Percentiles rank a stretch among this genome's conserved stretches.
These are phyloP conservation scores for Xerocomus spinulosus DNA, from an alignment of 768 basidiomycete species.

Conservation along the genomic window DNA sequence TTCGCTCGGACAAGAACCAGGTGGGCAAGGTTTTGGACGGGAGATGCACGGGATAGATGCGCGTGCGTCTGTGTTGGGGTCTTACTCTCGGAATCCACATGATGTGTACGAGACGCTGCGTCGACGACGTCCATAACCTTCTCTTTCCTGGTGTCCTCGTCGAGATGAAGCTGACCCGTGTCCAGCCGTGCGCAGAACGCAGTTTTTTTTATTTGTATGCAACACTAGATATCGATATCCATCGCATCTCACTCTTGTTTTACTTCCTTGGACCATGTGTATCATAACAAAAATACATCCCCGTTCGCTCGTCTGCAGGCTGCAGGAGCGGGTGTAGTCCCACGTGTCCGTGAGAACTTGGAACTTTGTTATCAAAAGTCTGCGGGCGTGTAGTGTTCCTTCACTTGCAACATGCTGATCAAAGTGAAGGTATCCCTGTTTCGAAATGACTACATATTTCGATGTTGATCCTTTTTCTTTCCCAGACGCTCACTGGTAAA, in stretches of 20 bases:
- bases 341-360: no score
- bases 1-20: neutral
- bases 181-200: neutral
- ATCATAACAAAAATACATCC: neutral
- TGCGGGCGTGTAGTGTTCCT: no score
- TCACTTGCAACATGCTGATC: conserved; percentile 20
- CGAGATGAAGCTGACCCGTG: neutral
- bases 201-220: neutral
- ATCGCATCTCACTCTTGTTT: neutral
- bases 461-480: neutral
- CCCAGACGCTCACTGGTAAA: conserved; percentile 91
- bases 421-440: conserved; percentile 20
- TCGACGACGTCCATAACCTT: conserved; percentile 4
- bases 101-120: conserved; percentile 10
- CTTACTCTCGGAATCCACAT: neutral
- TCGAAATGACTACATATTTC: neutral
- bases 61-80: neutral
- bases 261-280: neutral
- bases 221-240: neutral
- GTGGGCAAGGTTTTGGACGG: neutral
- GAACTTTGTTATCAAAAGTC: no score
- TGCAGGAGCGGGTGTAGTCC: no score
- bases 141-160: neutral
- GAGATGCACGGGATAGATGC: neutral
- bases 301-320: neutral